These are phyloP conservation scores for Parafenestella ontariensis DNA, from an alignment of 2,329 filamentous ascomycete genomes.

Conservation along the genomic window DNA sequence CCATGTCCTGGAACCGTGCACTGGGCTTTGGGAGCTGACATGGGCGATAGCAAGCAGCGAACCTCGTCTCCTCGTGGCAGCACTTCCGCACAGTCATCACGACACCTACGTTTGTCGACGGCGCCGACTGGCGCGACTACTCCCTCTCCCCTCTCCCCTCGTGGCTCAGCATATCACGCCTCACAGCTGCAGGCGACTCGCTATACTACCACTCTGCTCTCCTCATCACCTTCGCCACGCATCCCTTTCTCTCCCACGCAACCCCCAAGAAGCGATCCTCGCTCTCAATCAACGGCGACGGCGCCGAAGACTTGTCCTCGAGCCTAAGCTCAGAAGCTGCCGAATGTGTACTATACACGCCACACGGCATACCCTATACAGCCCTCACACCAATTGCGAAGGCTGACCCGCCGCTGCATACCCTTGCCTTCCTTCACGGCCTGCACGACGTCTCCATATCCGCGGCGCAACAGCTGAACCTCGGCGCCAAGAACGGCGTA, in stretches of 20 bases:
- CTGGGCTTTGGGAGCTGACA: neutral
- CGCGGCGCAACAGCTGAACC: conserved; percentile 64
- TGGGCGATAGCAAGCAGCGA: conserved; percentile 58
- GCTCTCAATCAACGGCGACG: conserved; percentile 40
- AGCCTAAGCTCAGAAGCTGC: conserved; percentile 36
- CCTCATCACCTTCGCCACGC: conserved; percentile 61
- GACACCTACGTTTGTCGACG: conserved; percentile 54
- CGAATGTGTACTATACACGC: conserved; percentile 69
- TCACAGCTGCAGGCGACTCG: conserved; percentile 62
- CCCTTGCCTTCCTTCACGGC: conserved; percentile 68
- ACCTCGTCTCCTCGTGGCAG: conserved; percentile 63
- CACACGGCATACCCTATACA: conserved; percentile 63
- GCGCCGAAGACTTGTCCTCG: conserved; percentile 26
- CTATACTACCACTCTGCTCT: conserved; percentile 67
- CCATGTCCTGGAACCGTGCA: neutral
- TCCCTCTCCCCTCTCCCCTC: conserved; percentile 58
- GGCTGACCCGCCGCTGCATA: conserved; percentile 57
- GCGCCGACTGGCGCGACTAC: conserved; percentile 55
- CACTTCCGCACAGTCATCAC: conserved; percentile 65
- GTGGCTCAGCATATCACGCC: conserved; percentile 68
- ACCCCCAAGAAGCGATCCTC: conserved; percentile 42
- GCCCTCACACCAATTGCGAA: conserved; percentile 55
- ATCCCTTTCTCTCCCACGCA: conserved; percentile 32
- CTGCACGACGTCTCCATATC: conserved; percentile 66
- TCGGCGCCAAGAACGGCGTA: conserved; percentile 68